Percentiles rank a stretch among this genome's conserved stretches.
Evolutionary conservation across 352 stramenopile species (phyloP).

Genomic region (Pythium sukuiense): DNA sequence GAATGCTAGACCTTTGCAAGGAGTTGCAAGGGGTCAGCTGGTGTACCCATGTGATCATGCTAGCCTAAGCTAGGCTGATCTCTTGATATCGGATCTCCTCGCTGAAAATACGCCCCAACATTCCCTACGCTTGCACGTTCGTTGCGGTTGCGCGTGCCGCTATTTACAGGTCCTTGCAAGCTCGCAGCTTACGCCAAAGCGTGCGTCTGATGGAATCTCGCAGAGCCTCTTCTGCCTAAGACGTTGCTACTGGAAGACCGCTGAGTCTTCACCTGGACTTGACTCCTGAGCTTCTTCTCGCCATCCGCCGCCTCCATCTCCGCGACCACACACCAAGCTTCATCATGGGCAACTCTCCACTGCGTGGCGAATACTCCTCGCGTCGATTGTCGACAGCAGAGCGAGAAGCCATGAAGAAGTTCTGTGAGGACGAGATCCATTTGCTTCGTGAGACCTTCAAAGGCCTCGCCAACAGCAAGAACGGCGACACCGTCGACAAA

Average conservation of each 20-base stretch:
- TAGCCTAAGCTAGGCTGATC: neutral
- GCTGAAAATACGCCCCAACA: constrained; percentile 1
- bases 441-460: constrained; percentile 82
- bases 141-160: neutral
- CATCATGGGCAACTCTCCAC: constrained; percentile 63
- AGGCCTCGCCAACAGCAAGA: constrained; percentile 59
- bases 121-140: neutral
- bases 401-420: constrained; percentile 73
- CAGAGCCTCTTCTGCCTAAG: constrained; percentile 6
- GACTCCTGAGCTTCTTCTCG: neutral
- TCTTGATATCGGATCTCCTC: neutral
- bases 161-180: neutral
- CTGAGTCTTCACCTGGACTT: neutral
- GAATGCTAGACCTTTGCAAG: too few relatives aligned
- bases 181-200: neutral
- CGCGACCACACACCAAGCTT: neutral
- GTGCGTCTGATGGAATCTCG: neutral
- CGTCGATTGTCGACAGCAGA: constrained; percentile 51
- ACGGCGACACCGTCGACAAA: constrained; percentile 84
- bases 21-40: too few relatives aligned
- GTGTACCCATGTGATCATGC: neutral
- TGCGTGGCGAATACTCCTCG: constrained; percentile 56
- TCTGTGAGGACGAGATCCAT: constrained; percentile 76
- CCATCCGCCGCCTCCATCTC: neutral
- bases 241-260: neutral